phyloP scores from a whole-genome alignment of 129 eudicot genomes.

The Calendula officinalis region DNA sequence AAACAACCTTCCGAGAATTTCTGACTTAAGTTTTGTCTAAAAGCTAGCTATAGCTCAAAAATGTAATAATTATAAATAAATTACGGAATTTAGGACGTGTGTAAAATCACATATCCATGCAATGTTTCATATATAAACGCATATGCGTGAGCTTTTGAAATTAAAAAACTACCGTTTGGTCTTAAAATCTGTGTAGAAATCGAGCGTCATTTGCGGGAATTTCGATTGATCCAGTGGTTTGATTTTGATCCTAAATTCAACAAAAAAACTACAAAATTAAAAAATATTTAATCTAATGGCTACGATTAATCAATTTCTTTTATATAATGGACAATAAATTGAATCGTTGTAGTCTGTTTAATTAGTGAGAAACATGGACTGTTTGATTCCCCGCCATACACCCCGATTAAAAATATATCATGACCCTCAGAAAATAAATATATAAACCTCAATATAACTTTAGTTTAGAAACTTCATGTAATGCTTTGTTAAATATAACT shows the following conservation, averaged over 20 bases:
- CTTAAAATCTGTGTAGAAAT: slow-evolving; percentile 15
- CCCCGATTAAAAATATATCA: no score
- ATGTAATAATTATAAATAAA: not conserved
- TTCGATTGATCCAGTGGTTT: slow-evolving; percentile 29
- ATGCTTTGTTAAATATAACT: no score
- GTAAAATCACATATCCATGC: slow-evolving; percentile 20
- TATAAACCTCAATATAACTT: no score
- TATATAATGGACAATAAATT: no score
- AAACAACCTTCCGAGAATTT: slow-evolving; percentile 35
- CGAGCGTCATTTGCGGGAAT: slow-evolving; percentile 27
- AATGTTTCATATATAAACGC: slow-evolving; percentile 6
- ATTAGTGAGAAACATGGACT: no score
- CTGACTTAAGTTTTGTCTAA: slow-evolving; percentile 18
- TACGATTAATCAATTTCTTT: not conserved
- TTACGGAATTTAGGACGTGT: slow-evolving; percentile 30
- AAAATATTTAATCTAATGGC: not conserved
- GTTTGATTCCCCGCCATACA: no score
- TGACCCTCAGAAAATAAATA: no score
- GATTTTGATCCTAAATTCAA: slow-evolving; percentile 1
- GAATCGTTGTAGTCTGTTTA: no score
- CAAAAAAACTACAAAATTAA: not conserved
- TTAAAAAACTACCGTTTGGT: slow-evolving; percentile 19
- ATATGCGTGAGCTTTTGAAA: slow-evolving; percentile 1
- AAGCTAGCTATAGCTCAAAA: not conserved
- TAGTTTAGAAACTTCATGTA: no score